These are phyloP conservation scores for Magnusiomyces paraingens DNA, from an alignment of 1,139 yeast species.

Conservation along the genomic window DNA sequence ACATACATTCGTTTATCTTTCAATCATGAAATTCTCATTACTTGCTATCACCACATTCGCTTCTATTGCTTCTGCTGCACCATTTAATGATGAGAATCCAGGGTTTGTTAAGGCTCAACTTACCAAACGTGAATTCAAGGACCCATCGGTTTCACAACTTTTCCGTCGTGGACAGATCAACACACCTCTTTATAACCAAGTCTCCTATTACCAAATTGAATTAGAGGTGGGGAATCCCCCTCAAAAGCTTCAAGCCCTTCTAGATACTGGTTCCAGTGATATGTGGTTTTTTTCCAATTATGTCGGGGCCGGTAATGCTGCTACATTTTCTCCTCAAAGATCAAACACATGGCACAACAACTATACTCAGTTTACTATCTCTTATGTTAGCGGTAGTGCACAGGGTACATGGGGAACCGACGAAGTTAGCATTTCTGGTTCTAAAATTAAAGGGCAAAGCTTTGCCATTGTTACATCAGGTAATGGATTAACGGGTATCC, in stretches of 20 bases:
- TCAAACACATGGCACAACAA: conserved; percentile 18
- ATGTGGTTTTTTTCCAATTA: conserved; percentile 34
- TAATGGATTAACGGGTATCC: conserved; percentile 21
- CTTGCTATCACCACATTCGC: conserved; percentile 1
- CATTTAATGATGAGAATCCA: background rate
- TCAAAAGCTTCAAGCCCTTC: conserved; percentile 30
- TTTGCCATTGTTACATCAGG: conserved; percentile 24
- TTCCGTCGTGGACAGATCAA: conserved; percentile 6
- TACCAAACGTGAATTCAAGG: conserved; percentile 5
- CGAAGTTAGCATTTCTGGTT: conserved; percentile 17
- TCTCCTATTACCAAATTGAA: conserved; percentile 32
- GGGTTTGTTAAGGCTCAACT: conserved; percentile 10
- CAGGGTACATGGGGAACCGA: conserved; percentile 22
- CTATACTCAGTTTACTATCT: conserved; percentile 16
- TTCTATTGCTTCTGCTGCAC: conserved; percentile 2
- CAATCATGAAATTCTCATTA: conserved; percentile 7
- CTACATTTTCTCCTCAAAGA: conserved; percentile 32
- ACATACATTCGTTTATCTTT: background rate
- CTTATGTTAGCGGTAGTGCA: conserved; percentile 20
- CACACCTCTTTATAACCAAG: conserved; percentile 14
- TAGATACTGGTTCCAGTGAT: conserved; percentile 41
- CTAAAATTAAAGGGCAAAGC: conserved; percentile 18
- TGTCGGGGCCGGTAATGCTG: conserved; percentile 11
- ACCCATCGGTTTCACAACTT: conserved; percentile 1
- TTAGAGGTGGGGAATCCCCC: conserved; percentile 35